phyloP scores from a whole-genome alignment of 768 basidiomycete species.

The Chalciporus sphaerocephalus region DNA sequence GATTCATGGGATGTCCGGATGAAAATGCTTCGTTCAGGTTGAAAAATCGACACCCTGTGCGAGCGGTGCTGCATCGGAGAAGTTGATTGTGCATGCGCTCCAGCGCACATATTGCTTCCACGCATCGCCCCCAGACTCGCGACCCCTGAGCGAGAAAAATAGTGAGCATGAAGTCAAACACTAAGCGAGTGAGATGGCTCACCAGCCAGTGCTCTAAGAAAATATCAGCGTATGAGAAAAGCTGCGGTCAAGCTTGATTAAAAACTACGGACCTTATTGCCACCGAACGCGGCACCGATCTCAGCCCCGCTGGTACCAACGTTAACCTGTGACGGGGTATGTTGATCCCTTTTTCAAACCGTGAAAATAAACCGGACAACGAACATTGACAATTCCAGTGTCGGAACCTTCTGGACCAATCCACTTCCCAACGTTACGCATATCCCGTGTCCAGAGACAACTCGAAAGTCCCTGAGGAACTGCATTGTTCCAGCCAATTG shows the following conservation, averaged over 20 bases:
- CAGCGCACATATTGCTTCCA: slow-evolving; percentile 97
- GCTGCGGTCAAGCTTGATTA: slow-evolving; percentile 9
- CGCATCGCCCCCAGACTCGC: slow-evolving; percentile 96
- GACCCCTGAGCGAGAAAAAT: slow-evolving; percentile 60
- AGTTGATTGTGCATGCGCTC: slow-evolving; percentile 92
- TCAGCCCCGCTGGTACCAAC: slow-evolving; percentile 67
- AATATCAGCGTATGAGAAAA: slow-evolving; percentile 5
- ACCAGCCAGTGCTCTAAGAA: slow-evolving; percentile 80
- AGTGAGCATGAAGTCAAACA: slow-evolving; percentile 20
- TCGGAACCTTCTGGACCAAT: slow-evolving; percentile 88
- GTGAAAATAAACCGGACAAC: slow-evolving; percentile 22
- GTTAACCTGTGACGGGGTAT: slow-evolving; percentile 47
- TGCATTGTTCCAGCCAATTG: slow-evolving; percentile 85
- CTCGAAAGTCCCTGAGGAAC: slow-evolving; percentile 91
- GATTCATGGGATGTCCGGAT: not conserved
- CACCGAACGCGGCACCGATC: slow-evolving; percentile 87
- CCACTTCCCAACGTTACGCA: slow-evolving; percentile 86
- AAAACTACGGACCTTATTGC: slow-evolving; percentile 68
- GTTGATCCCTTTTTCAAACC: slow-evolving; percentile 3
- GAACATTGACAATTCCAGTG: slow-evolving; percentile 87
- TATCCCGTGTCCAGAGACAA: slow-evolving; percentile 84
- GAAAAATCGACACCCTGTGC: slow-evolving; percentile 91
- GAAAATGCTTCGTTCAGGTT: slow-evolving; percentile 29
- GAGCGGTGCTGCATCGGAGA: slow-evolving; percentile 80
- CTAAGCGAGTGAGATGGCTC: slow-evolving; percentile 27